phyloP scores from a whole-genome alignment of 1,139 yeast species.

The Zygosaccharomyces pseudobailii region DNA sequence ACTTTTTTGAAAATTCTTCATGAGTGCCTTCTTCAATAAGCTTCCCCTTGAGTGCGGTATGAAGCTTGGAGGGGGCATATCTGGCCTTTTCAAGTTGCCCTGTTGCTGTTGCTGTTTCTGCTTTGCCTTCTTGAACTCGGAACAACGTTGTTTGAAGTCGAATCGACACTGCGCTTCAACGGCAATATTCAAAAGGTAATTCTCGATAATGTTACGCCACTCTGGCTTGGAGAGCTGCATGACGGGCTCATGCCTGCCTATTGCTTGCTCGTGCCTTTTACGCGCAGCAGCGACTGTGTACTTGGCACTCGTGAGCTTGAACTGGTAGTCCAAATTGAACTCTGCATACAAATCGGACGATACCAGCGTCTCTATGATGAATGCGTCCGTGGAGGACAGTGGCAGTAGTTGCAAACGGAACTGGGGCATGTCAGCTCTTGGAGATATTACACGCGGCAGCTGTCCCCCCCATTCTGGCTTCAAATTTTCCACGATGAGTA shows the following conservation, averaged over 20 bases:
- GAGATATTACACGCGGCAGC: constrained; percentile 41
- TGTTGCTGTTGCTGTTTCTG: constrained; percentile 16
- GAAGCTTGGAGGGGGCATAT: constrained; percentile 34
- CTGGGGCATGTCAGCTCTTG: constrained; percentile 23
- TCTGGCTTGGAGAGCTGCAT: constrained; percentile 44
- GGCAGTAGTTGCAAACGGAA: constrained; percentile 46
- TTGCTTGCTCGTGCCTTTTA: constrained; percentile 39
- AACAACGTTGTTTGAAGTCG: constrained; percentile 49
- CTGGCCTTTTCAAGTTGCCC: constrained; percentile 26
- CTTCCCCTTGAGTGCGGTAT: constrained; percentile 20
- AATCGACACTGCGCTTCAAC: constrained; percentile 65
- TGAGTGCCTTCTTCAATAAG: constrained; percentile 26
- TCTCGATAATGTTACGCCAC: constrained; percentile 67
- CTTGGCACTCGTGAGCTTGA: constrained; percentile 52
- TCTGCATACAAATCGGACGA: constrained; percentile 56
- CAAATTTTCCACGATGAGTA: constrained; percentile 47
- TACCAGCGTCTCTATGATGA: constrained; percentile 45
- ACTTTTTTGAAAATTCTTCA: constrained; percentile 24
- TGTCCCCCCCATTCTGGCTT: constrained; percentile 50
- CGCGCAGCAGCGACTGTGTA: constrained; percentile 57
- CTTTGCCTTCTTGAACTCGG: constrained; percentile 41
- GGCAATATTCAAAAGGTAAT: constrained; percentile 56
- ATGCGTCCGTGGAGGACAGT: constrained; percentile 44
- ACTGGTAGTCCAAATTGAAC: constrained; percentile 47
- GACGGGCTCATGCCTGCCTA: constrained; percentile 23